These are phyloP conservation scores for Hypsizygus marmoreus DNA, from an alignment of 768 basidiomycete species.

Conservation along the genomic window DNA sequence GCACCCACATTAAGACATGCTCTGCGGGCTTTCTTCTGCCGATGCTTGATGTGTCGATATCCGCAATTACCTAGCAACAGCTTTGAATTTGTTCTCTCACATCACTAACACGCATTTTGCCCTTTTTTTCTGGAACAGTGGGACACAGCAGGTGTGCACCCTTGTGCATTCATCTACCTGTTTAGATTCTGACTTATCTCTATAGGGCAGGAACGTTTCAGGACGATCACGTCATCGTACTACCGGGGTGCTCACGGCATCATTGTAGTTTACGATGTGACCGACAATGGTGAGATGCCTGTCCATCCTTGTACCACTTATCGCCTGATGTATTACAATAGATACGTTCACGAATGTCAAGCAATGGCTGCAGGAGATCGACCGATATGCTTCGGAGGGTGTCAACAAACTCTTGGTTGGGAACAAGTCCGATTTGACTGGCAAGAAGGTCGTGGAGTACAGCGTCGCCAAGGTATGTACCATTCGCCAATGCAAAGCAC, in stretches of 20 bases:
- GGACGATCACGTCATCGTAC: conserved; percentile 99
- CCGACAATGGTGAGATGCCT: conserved; percentile 73
- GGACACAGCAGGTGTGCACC: conserved; percentile 87
- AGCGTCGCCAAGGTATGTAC: conserved; percentile 74
- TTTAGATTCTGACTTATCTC: conserved; percentile 11
- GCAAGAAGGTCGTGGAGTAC: conserved; percentile 95
- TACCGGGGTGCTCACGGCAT: conserved; percentile 99
- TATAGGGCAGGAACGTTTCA: conserved; percentile 94
- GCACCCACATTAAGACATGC: no score
- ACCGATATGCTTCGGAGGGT: conserved; percentile 95
- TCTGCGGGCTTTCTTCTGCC: no score
- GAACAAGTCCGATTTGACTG: conserved; percentile 97
- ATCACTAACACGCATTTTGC: conserved; percentile 27
- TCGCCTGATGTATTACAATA: conserved; percentile 28
- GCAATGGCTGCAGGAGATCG: conserved; percentile 92
- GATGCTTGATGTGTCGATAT: no score
- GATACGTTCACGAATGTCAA: conserved; percentile 96
- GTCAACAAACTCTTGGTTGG: conserved; percentile 99
- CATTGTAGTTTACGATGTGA: conserved; percentile 98
- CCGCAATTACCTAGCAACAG: no score
- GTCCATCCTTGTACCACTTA: neutral
- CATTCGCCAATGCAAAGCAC: no score
- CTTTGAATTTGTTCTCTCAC: no score
- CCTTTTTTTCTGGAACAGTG: conserved; percentile 57
- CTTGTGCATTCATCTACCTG: neutral